A percentile compares a stretch with the other conserved stretches of the same genome.
Evolutionary conservation across 371 early-diverging fungal genomes (phyloP).

Genomic region (Lichtheimia ornata): DNA sequence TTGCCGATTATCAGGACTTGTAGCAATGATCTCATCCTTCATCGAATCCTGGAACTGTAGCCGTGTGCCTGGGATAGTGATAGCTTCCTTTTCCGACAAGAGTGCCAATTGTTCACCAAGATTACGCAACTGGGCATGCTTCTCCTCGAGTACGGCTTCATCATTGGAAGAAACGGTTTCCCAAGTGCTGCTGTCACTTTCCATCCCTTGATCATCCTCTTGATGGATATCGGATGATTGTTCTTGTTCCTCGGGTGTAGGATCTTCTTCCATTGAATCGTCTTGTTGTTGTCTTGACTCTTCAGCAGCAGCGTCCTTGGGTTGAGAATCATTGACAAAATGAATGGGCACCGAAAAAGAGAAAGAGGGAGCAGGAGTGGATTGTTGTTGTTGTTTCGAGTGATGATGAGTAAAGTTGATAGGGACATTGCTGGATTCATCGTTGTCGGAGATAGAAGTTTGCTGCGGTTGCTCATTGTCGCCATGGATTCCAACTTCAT

Average conservation of each 20-base stretch:
- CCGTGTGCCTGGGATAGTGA: neutral
- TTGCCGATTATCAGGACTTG: constrained; percentile 20
- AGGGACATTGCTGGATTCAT: too few relatives aligned
- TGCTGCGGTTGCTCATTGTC: too few relatives aligned
- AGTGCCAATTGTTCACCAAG: constrained; percentile 8
- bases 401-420: too few relatives aligned
- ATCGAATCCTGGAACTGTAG: constrained; percentile 2
- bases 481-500: too few relatives aligned
- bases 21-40: constrained; percentile 7
- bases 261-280: neutral
- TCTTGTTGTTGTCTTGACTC: constrained; percentile 2
- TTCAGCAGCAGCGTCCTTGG: too few relatives aligned
- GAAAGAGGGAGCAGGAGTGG: too few relatives aligned
- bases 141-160: neutral
- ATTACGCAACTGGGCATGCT: constrained; percentile 2
- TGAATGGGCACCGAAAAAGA: too few relatives aligned
- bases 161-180: too few relatives aligned
- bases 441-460: too few relatives aligned
- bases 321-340: too few relatives aligned
- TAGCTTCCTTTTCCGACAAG: constrained; percentile 1
- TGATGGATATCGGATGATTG: neutral
- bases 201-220: neutral
- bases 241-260: neutral
- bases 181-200: neutral
- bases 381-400: too few relatives aligned